phyloP scores from a whole-genome alignment of 1,284 basidiomycete species.

The Rhodotorula sp. region DNA sequence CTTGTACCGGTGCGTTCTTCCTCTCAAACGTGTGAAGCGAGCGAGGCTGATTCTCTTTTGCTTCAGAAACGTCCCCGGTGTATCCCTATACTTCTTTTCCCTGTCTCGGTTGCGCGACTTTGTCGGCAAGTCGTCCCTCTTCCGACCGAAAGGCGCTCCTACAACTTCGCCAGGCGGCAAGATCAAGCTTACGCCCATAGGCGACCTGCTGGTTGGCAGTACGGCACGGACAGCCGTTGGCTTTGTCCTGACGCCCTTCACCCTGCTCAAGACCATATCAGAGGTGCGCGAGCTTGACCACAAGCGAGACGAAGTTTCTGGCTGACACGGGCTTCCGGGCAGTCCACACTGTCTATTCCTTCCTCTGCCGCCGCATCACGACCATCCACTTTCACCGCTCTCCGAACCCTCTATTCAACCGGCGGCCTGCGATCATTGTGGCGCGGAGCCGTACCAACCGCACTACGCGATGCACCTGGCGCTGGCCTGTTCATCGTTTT shows the following conservation, averaged over 20 bases:
- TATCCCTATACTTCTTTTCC: constrained; percentile 86
- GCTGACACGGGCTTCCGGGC: neutral
- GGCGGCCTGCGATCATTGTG: constrained; percentile 55
- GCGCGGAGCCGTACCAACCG: constrained; percentile 61
- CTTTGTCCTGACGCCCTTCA: constrained; percentile 85
- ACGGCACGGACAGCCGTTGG: constrained; percentile 80
- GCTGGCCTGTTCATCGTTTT: constrained; percentile 89
- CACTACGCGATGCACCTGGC: constrained; percentile 90
- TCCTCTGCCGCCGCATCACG: neutral
- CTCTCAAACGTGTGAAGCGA: neutral
- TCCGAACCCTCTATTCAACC: constrained; percentile 27
- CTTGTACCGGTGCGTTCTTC: constrained; percentile 60
- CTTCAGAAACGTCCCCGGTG: constrained; percentile 82
- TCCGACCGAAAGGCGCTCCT: constrained; percentile 10
- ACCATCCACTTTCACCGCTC: constrained; percentile 20
- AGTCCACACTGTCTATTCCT: constrained; percentile 15
- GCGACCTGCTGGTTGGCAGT: constrained; percentile 87
- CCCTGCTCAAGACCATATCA: constrained; percentile 89
- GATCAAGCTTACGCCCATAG: constrained; percentile 50
- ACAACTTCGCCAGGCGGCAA: constrained; percentile 15
- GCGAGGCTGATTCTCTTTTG: too few species aligned
- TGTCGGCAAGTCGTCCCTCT: constrained; percentile 39
- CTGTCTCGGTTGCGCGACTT: constrained; percentile 71
- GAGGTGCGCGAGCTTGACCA: constrained; percentile 59
- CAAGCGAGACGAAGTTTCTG: neutral